A percentile compares a stretch with the other conserved stretches of the same genome.
These are phyloP conservation scores for Oenanthe sinensis DNA, from an alignment of 129 eudicot genomes.

Conservation along the genomic window DNA sequence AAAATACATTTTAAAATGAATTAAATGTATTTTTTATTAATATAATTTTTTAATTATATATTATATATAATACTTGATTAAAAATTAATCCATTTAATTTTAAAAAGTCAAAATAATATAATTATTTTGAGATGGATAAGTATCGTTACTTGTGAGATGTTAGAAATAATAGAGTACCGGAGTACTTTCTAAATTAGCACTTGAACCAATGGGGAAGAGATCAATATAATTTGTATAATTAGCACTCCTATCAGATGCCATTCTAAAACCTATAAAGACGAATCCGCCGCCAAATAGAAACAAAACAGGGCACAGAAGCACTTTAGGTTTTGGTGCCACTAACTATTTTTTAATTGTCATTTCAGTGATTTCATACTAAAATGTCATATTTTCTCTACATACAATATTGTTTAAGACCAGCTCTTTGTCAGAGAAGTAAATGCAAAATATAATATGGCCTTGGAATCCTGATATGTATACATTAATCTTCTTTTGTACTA, in stretches of 20 bases:
- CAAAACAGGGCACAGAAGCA: not conserved
- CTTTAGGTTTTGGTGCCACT: not conserved
- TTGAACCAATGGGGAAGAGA: not conserved
- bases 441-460: not conserved
- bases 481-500: not conserved
- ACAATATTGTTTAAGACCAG: not conserved
- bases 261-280: not conserved
- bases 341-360: not conserved
- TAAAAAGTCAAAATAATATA: too few relatives aligned
- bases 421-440: not conserved
- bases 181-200: not conserved
- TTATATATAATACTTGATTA: too few relatives aligned
- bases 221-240: not conserved
- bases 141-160: too few relatives aligned
- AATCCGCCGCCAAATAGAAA: constrained; percentile 7
- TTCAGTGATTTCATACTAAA: not conserved
- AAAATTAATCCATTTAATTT: too few relatives aligned
- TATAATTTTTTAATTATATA: too few relatives aligned
- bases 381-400: not conserved
- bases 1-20: too few relatives aligned
- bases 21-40: too few relatives aligned
- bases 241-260: not conserved
- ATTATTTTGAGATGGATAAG: too few relatives aligned
- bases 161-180: too few relatives aligned
- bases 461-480: not conserved